phyloP scores from a whole-genome alignment of 2,329 filamentous ascomycete genomes.

The Nigrospora osmanthi region DNA sequence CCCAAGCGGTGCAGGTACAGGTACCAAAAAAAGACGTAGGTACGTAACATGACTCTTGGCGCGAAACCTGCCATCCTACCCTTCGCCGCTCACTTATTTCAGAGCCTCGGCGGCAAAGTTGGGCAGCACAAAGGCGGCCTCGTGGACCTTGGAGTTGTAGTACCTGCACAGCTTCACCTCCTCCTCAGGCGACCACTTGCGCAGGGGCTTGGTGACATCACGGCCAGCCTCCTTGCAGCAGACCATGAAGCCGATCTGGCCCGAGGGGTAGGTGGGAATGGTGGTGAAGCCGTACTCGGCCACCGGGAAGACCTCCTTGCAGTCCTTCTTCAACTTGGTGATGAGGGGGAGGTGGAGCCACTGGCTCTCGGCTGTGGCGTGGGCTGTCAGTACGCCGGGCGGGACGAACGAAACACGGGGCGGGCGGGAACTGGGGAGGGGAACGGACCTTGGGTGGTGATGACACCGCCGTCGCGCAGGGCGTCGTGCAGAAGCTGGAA shows the following conservation, averaged over 20 bases:
- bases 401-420: background rate
- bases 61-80: too few relatives aligned
- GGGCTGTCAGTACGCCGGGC: constrained; percentile 1
- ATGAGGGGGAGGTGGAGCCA: constrained; percentile 97
- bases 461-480: constrained; percentile 90
- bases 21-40: too few relatives aligned
- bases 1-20: too few relatives aligned
- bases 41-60: too few relatives aligned
- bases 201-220: constrained; percentile 78
- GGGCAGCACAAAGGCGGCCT: constrained; percentile 86
- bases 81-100: constrained; percentile 29
- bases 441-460: constrained; percentile 99
- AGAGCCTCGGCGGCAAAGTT: constrained; percentile 82
- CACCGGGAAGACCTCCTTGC: constrained; percentile 93
- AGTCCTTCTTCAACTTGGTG: constrained; percentile 90
- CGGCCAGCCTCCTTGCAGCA: constrained; percentile 88
- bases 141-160: constrained; percentile 96
- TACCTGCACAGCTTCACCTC: constrained; percentile 91
- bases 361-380: constrained; percentile 84
- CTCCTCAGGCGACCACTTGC: constrained; percentile 75
- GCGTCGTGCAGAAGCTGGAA: constrained; percentile 89
- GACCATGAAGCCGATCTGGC: constrained; percentile 99
- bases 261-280: constrained; percentile 97
- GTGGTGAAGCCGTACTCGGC: constrained; percentile 99
- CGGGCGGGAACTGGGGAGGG: constrained; percentile 39